Percentiles rank a stretch among this genome's conserved stretches.
These are phyloP conservation scores for Aurinia saxatilis DNA, from an alignment of 345 rosid species.

Conservation along the genomic window DNA sequence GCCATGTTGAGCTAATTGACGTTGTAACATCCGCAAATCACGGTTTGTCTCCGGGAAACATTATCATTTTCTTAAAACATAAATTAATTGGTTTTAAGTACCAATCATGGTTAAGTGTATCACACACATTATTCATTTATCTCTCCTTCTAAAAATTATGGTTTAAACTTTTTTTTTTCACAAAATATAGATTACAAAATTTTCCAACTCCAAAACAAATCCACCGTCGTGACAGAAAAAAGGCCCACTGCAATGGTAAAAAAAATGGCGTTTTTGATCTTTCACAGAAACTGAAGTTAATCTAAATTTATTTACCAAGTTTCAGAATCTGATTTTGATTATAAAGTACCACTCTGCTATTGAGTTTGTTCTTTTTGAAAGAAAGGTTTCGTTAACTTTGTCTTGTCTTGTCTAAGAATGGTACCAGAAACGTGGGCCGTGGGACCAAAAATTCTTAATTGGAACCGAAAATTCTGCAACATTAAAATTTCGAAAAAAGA, in stretches of 20 bases:
- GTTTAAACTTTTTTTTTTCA: too few relatives aligned
- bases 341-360: too few relatives aligned
- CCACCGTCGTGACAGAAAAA: too few relatives aligned
- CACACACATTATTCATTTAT: slow-evolving; percentile 18
- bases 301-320: too few relatives aligned
- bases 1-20: slow-evolving; percentile 29
- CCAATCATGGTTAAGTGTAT: slow-evolving; percentile 27
- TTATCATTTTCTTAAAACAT: slow-evolving; percentile 10
- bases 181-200: too few relatives aligned
- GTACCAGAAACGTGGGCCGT: slow-evolving; percentile 1
- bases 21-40: slow-evolving; percentile 30
- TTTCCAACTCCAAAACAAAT: too few relatives aligned
- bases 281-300: too few relatives aligned
- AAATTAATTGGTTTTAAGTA: slow-evolving; percentile 12
- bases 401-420: slow-evolving; percentile 2
- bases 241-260: too few relatives aligned
- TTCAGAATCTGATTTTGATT: too few relatives aligned
- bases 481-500: not conserved
- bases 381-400: not conserved
- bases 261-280: too few relatives aligned
- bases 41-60: slow-evolving; percentile 27
- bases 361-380: not conserved
- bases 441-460: not conserved
- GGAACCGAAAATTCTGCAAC: not conserved
- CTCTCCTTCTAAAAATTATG: too few relatives aligned